Evolutionary conservation across 2,329 filamentous ascomycete species (phyloP), one percentile per base, ranked within the genome.

Genomic region (Hawksworthiomyces lignivorus): DNA sequence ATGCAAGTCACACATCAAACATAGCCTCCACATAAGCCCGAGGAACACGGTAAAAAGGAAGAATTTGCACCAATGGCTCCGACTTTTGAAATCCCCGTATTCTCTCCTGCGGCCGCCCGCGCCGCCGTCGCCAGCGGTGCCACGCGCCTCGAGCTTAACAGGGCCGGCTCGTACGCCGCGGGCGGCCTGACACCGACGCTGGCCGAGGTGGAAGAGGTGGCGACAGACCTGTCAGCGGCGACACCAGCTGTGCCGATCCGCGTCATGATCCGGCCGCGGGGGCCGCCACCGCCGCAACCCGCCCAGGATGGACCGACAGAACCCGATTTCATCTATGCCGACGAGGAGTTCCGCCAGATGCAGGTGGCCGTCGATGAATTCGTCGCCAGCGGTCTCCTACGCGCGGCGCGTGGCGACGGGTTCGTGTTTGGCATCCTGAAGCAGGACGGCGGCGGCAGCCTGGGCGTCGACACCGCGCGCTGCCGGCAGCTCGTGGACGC

Each of bases 191-290:
- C 75, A 1, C 75, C 75, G 3, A 51, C 61, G 1, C 20, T 65
- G 3, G 49, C 56, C 8, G 65, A 72, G 15, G 59, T 74, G 31
- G 32, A 46, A 2, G 41, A 44, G 3, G 53, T 68, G 34, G 32
- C 35, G 12, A 41, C 39, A 7, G 22, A 31, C 8, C 18, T 29
- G 22, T 19, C 31, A 12, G 21, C 15, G 17, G 31, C 17, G 12
- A 14, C 10, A 5, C 11, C 31, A 15, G 39, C 55, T 10, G 57
- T 68, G 20, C 64, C 72, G 1, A 52, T 76, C 28, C 70, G 72
- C 30, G 52, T 78, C 52, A 76, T 76, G 70, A 72, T 79, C 47
- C 69, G 75, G 8, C 72, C 73, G 5, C 67, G 66, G 7, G 66
- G 66, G 0, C 57, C 62, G 4, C 62, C 46, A 38, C 56, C 62